These are phyloP conservation scores for Centaurea solstitialis DNA, from an alignment of 129 eudicot species.

Conservation along the genomic window DNA sequence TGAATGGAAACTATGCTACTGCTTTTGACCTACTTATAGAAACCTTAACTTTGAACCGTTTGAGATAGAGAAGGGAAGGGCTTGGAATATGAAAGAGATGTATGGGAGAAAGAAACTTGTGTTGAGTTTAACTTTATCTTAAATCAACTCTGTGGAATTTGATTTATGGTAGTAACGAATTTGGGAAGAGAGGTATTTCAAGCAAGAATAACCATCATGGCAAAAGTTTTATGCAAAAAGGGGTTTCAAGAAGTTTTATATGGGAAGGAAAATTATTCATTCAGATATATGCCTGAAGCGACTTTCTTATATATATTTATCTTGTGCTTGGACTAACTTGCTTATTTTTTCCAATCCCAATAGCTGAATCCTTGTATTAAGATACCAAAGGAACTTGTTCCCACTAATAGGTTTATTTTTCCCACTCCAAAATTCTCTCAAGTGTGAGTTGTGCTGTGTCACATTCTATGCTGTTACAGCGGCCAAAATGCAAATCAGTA, in stretches of 20 bases:
- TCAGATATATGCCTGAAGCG: too few relatives aligned
- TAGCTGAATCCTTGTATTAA: not conserved
- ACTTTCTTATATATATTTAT: too few relatives aligned
- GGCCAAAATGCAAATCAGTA: too few relatives aligned
- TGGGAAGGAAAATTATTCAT: too few relatives aligned
- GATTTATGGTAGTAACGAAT: not conserved
- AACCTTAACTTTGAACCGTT: not conserved
- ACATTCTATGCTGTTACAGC: too few relatives aligned
- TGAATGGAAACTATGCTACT: not conserved
- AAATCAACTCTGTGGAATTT: not conserved
- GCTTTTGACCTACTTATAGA: not conserved
- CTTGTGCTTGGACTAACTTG: too few relatives aligned
- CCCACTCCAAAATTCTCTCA: too few relatives aligned
- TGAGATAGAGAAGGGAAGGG: not conserved
- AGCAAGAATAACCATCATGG: too few relatives aligned
- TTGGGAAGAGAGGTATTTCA: not conserved
- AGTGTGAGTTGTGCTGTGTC: too few relatives aligned
- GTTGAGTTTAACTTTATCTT: not conserved
- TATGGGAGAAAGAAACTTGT: not conserved
- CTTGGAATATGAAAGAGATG: not conserved
- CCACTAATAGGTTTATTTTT: not conserved
- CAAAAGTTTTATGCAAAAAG: too few relatives aligned
- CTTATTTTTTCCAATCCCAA: not conserved
- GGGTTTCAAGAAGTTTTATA: too few relatives aligned
- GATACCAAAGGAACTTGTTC: not conserved